A percentile compares a stretch with the other conserved stretches of the same genome.
These are phyloP conservation scores for Rutstroemia sydowiana DNA, from an alignment of 2,329 filamentous ascomycete species.

Conservation along the genomic window DNA sequence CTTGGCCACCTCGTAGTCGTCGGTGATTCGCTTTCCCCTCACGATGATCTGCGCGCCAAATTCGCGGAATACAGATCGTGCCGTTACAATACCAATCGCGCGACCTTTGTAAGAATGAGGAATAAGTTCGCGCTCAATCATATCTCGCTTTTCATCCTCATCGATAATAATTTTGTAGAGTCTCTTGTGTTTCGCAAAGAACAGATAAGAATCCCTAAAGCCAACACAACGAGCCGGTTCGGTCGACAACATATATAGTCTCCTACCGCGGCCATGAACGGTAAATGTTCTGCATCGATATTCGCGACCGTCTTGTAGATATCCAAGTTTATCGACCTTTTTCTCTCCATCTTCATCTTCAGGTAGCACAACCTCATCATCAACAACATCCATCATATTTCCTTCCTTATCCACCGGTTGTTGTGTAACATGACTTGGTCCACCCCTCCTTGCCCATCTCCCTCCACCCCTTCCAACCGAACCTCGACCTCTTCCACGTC, in stretches of 20 bases:
- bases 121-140: conserved; percentile 92
- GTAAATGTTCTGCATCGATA: conserved; percentile 96
- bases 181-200: conserved; percentile 96
- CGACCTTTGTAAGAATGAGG: conserved; percentile 98
- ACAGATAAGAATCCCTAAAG: conserved; percentile 95
- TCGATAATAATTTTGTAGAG: conserved; percentile 98
- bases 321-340: conserved; percentile 87
- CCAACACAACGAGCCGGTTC: conserved; percentile 94
- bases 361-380: conserved; percentile 86
- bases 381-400: conserved; percentile 79
- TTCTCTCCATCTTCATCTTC: conserved; percentile 82
- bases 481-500: conserved; percentile 57
- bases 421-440: conserved; percentile 67
- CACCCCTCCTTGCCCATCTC: conserved; percentile 61
- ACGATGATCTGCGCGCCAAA: conserved; percentile 94
- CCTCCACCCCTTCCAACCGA: conserved; percentile 47
- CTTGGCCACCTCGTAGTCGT: conserved; percentile 81
- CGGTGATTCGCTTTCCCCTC: conserved; percentile 74
- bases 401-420: conserved; percentile 91
- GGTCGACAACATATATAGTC: conserved; percentile 97
- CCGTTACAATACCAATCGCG: conserved; percentile 93
- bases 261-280: conserved; percentile 71
- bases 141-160: conserved; percentile 92
- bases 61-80: conserved; percentile 91
- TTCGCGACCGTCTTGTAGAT: conserved; percentile 75